Evolutionary conservation across 495 filamentous ascomycete species (phyloP), one percentile per base, ranked within the genome.

Genomic region (Aspergillus heteromorphus): DNA sequence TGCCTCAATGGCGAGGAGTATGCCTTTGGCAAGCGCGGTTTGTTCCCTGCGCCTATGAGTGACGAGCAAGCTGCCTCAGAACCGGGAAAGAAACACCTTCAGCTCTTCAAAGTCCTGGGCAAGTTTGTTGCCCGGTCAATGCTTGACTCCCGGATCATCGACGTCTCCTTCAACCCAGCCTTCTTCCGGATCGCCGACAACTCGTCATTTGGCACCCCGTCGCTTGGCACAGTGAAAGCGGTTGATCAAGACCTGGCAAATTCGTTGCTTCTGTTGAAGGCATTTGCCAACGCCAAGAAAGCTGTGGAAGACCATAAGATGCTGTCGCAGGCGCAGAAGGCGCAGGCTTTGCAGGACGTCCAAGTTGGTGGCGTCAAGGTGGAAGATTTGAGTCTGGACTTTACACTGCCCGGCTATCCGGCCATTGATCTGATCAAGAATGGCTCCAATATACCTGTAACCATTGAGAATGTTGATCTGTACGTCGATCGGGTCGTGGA

Each of bases 51-150:
- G 6, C 95, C 95, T 0, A 86, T 99, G 78, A 91, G 86, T 68
- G 85, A 88, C 21, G 83, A 87, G 21, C 86, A 92, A 62, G 78
- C 85, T 4, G 74, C 82, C 17, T 82, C 79, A 7, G 86, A 95
- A 36, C 85, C 85, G 59, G 91, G 91, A 21, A 87, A 88, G 68
- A 87, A 87, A 64, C 83, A 95, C 18, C 75, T 97, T 20, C 83
- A 92, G 49, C 74, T 95, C 27, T 99, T 95, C 78, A 95, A 87
- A 71, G 86, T 92, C 67, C 86, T 99, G 27, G 95, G 95, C 57
- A 97, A 95, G 65, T 99, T 99, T 70, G 91, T 97, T 40, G 95
- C 95, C 1, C 83, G 95, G 54, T 96, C 93, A 2, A 97, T 99
- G 95, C 83, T 99, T 41, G 95, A 99, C 68, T 97, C 92, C 0